Conservation (phyloP, 2,329 filamentous ascomycete species). For the Fusarium annulatum region DNA sequence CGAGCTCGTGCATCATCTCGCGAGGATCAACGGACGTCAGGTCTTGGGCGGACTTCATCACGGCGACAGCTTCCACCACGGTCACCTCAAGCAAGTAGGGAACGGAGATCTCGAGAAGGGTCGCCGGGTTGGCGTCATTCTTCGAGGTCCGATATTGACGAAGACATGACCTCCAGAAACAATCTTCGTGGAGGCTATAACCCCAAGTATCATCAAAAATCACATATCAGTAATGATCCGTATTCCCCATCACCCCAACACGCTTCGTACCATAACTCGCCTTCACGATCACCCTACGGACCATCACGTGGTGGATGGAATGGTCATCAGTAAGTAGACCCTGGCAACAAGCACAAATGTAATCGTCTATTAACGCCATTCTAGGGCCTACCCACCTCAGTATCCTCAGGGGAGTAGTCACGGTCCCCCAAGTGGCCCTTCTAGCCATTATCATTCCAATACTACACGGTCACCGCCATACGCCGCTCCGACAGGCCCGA, state of each 20-base stretch:
- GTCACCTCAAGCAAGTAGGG: slow-evolving; percentile 45
- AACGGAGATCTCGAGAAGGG: slow-evolving; percentile 46
- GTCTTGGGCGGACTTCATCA: slow-evolving; percentile 33
- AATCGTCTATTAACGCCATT: slow-evolving; percentile 8
- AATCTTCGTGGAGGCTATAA: slow-evolving; percentile 57
- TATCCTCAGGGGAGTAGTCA: slow-evolving; percentile 65
- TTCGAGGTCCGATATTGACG: slow-evolving; percentile 62
- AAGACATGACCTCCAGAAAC: slow-evolving; percentile 60
- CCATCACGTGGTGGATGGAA: slow-evolving; percentile 54
- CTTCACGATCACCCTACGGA: slow-evolving; percentile 57
- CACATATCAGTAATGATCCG: slow-evolving; percentile 52
- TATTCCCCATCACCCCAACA: slow-evolving; percentile 58
- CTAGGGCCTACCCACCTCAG: slow-evolving; percentile 70
- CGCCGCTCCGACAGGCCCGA: slow-evolving; percentile 66
- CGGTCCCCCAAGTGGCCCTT: slow-evolving; percentile 62
- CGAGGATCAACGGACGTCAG: slow-evolving; percentile 35
- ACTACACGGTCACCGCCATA: slow-evolving; percentile 63
- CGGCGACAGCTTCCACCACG: slow-evolving; percentile 41
- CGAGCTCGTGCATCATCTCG: slow-evolving; percentile 38
- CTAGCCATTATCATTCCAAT: slow-evolving; percentile 65
- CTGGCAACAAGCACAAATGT: background rate
- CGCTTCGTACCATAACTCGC: slow-evolving; percentile 59
- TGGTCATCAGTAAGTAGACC: slow-evolving; percentile 54
- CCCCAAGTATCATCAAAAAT: slow-evolving; percentile 51
- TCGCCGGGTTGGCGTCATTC: slow-evolving; percentile 51